Conservation (phyloP, 140 eudicot species). For the Cichorium intybus region DNA sequence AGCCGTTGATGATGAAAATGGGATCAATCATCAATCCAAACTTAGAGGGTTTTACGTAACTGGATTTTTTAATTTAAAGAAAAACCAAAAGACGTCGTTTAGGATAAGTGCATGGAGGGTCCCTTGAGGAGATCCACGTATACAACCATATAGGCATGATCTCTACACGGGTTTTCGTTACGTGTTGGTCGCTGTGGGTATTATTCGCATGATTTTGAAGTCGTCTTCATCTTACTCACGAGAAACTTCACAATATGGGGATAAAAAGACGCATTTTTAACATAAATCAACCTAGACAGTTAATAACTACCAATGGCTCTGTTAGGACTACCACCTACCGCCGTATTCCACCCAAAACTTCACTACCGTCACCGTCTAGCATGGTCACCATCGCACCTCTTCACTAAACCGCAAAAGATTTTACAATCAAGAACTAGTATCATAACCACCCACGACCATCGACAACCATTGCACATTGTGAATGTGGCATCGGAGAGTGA, state of each 20-base stretch:
- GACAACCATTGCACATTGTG: neutral
- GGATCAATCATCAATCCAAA: too few species aligned
- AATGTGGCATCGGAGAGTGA: neutral
- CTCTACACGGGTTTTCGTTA: neutral
- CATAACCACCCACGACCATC: constrained; percentile 17
- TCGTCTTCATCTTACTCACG: neutral
- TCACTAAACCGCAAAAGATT: neutral
- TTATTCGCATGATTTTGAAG: neutral
- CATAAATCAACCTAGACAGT: neutral
- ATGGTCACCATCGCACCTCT: constrained; percentile 7
- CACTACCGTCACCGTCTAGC: neutral
- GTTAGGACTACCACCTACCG: neutral
- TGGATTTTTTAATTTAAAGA: too few species aligned
- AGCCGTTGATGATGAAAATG: too few species aligned
- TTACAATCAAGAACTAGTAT: neutral
- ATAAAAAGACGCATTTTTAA: neutral
- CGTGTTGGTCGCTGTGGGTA: neutral
- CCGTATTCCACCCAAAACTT: neutral
- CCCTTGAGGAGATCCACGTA: too few species aligned
- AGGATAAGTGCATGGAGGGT: too few species aligned
- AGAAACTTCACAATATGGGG: neutral
- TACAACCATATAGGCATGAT: neutral
- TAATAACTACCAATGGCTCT: neutral
- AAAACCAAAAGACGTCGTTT: too few species aligned
- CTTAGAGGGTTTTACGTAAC: too few species aligned